These are phyloP conservation scores for Leccinum disarticulatum DNA, from an alignment of 768 basidiomycete genomes.

Conservation along the genomic window DNA sequence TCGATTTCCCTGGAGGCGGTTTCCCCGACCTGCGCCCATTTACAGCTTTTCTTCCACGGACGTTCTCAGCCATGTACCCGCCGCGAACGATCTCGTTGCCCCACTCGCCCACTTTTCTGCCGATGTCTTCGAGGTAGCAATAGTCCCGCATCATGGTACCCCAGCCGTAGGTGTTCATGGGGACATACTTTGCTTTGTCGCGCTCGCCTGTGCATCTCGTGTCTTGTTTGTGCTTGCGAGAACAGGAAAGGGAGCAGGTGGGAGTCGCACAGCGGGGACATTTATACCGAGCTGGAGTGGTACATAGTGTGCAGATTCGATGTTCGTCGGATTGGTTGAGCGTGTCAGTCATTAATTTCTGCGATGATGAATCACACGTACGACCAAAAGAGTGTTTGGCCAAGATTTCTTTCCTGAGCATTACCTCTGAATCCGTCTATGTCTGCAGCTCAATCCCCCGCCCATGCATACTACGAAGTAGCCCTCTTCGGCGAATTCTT, in stretches of 20 bases:
- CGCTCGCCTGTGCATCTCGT: conserved; percentile 70
- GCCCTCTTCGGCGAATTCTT: conserved; percentile 84
- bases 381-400: neutral
- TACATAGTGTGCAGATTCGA: conserved; percentile 52
- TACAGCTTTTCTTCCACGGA: conserved; percentile 17
- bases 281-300: conserved; percentile 59
- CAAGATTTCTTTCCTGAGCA: neutral
- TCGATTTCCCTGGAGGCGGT: conserved; percentile 40
- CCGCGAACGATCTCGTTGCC: conserved; percentile 67
- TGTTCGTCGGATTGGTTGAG: conserved; percentile 17
- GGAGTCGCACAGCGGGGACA: conserved; percentile 74
- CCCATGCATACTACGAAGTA: conserved; percentile 77
- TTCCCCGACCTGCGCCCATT: conserved; percentile 27
- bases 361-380: neutral
- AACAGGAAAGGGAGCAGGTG: conserved; percentile 74
- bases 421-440: conserved; percentile 8
- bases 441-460: conserved; percentile 30
- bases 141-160: conserved; percentile 91
- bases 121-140: conserved; percentile 78
- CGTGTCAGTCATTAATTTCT: conserved; percentile 9
- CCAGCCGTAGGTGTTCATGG: conserved; percentile 83
- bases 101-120: conserved; percentile 72
- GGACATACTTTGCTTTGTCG: conserved; percentile 69
- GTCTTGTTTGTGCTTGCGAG: conserved; percentile 61
- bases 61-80: conserved; percentile 41